phyloP scores from a whole-genome alignment of 768 basidiomycete species.

The Boletus barrowsii region DNA sequence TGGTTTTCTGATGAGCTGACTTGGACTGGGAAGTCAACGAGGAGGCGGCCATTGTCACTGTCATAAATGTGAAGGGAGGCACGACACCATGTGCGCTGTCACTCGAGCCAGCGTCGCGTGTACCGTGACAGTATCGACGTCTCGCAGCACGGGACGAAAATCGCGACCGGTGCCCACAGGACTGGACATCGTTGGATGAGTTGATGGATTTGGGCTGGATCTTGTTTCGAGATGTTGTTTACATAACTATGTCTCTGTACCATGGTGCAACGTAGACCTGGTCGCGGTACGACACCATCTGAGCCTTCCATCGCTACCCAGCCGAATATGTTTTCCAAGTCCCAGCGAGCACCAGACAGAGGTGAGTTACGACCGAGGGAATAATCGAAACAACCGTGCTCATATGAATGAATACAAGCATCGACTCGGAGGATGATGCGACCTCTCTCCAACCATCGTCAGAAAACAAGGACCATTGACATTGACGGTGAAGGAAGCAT shows the following conservation, averaged over 20 bases:
- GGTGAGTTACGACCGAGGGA: neutral
- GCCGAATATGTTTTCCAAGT: neutral
- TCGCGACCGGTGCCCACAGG: too few species aligned
- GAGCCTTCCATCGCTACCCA: neutral
- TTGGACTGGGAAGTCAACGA: neutral
- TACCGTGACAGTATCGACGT: too few species aligned
- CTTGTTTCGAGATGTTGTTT: too few species aligned
- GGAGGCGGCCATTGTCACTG: neutral
- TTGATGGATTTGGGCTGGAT: too few species aligned
- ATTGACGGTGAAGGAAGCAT: slow-evolving; percentile 2
- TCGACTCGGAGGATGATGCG: neutral
- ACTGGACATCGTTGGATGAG: too few species aligned
- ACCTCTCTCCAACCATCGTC: neutral
- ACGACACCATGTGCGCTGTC: neutral
- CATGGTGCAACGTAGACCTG: too few species aligned
- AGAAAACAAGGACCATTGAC: neutral
- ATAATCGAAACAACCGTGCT: neutral
- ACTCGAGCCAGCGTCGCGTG: too few species aligned
- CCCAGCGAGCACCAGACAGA: neutral
- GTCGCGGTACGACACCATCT: too few species aligned
- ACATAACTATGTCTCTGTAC: too few species aligned
- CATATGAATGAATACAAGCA: neutral
- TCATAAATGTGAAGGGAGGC: slow-evolving; percentile 2
- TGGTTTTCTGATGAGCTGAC: slow-evolving; percentile 5
- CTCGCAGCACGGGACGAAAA: too few species aligned